Evolutionary conservation across 192 early-diverging fungal species (phyloP).

Genomic region (Chytriomyces sp.): DNA sequence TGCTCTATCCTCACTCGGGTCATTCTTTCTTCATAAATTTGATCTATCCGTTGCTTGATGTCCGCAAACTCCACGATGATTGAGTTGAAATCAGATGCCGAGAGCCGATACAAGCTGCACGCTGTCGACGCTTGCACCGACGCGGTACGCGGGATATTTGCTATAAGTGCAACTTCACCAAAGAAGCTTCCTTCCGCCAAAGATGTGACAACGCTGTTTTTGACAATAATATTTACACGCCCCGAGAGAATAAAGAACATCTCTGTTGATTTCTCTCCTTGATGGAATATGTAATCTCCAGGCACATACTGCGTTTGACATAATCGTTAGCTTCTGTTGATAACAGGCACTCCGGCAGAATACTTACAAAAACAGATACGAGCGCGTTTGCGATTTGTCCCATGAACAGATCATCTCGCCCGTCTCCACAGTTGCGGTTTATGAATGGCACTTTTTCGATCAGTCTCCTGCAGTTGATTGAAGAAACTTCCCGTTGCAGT

Average conservation of each 20-base stretch:
- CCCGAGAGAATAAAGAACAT: conserved; percentile 58
- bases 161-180: conserved; percentile 40
- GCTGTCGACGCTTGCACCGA: conserved; percentile 1
- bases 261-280: conserved; percentile 42
- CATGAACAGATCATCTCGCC: conserved; percentile 34
- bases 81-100: not conserved
- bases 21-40: conserved; percentile 22
- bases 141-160: not conserved
- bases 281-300: conserved; percentile 17
- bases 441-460: conserved; percentile 44
- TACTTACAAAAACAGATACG: not conserved
- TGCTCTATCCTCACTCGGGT: conserved; percentile 8
- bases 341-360: no score
- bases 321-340: no score
- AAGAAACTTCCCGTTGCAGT: conserved; percentile 31
- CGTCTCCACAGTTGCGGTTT: conserved; percentile 28
- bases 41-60: conserved; percentile 3
- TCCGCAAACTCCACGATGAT: conserved; percentile 9
- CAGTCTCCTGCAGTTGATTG: conserved; percentile 26
- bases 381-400: conserved; percentile 31
- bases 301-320: no score
- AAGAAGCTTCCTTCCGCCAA: conserved; percentile 43
- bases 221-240: conserved; percentile 43
- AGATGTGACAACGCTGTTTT: conserved; percentile 27
- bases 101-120: conserved; percentile 5